Conservation (phyloP, 2,329 filamentous ascomycete genomes). For the Venturia aucupariae region DNA sequence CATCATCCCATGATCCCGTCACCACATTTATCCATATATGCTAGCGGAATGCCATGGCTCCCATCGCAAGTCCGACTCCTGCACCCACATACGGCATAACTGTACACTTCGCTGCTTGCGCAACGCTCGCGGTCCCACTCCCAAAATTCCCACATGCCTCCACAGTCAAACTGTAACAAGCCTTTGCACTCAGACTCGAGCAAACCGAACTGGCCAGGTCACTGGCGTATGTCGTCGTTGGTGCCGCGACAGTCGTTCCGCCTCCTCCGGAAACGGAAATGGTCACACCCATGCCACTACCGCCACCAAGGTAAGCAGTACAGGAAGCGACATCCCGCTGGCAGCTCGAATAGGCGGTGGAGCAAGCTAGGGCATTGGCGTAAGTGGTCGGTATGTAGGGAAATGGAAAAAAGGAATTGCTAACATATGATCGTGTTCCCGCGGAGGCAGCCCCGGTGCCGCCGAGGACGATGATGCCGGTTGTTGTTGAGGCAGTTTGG, state of each 20-base stretch:
- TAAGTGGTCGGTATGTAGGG: conserved; percentile 46
- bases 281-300: conserved; percentile 12
- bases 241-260: conserved; percentile 11
- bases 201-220: conserved; percentile 11
- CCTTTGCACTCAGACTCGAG: conserved; percentile 14
- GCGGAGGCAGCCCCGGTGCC: conserved; percentile 14
- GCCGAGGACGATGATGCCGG: conserved; percentile 19
- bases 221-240: conserved; percentile 12
- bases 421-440: conserved; percentile 30
- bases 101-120: conserved; percentile 5
- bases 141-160: conserved; percentile 15
- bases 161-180: conserved; percentile 13
- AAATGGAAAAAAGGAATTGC: conserved; percentile 43
- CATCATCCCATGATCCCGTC: background rate
- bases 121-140: background rate
- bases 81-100: conserved; percentile 7
- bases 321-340: conserved; percentile 29
- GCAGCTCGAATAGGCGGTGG: conserved; percentile 45
- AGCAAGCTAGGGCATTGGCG: conserved; percentile 41
- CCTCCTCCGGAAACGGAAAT: conserved; percentile 11
- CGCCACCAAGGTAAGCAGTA: conserved; percentile 12
- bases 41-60: background rate
- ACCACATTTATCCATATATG: background rate
- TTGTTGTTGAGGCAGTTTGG: conserved; percentile 13
- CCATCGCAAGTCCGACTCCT: conserved; percentile 7